Percentiles rank a stretch among this genome's conserved stretches.
Evolutionary conservation across 495 filamentous ascomycete species (phyloP).

Genomic region (Talaromyces wortmannii): DNA sequence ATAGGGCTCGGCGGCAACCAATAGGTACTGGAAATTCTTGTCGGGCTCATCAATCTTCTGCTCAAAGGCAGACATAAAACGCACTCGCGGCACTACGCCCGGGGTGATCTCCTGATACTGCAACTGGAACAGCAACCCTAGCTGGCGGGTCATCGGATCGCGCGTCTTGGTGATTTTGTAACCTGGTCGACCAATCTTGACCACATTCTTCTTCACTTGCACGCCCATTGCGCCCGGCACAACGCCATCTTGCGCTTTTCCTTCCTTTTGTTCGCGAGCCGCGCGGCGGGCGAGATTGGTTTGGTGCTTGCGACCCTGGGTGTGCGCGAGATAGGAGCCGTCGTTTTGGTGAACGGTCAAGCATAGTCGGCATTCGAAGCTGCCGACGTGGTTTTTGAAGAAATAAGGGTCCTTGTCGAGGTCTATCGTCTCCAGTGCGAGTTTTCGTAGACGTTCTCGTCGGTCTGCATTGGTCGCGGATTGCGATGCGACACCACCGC

Average conservation of each 20-base stretch:
- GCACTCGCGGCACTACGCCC: constrained; percentile 69
- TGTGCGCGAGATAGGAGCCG: constrained; percentile 97
- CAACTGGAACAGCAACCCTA: constrained; percentile 88
- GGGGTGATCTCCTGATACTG: constrained; percentile 88
- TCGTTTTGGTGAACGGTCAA: constrained; percentile 99
- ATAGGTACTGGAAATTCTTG: constrained; percentile 86
- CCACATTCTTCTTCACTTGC: constrained; percentile 78
- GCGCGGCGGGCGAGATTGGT: constrained; percentile 97
- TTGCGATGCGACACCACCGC: constrained; percentile 91
- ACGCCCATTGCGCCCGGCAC: constrained; percentile 64
- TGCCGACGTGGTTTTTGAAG: constrained; percentile 99
- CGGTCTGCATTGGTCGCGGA: constrained; percentile 94
- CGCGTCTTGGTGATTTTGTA: constrained; percentile 97
- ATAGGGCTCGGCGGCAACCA: constrained; percentile 96
- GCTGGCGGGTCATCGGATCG: constrained; percentile 84
- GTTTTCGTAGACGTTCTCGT: constrained; percentile 92
- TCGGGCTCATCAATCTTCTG: constrained; percentile 97
- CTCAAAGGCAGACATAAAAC: constrained; percentile 96
- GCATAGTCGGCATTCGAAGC: constrained; percentile 96
- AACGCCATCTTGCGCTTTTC: constrained; percentile 63
- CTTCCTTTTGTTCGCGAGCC: constrained; percentile 88
- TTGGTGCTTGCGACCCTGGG: constrained; percentile 97
- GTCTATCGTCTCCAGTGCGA: constrained; percentile 97
- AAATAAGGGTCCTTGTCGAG: constrained; percentile 99
- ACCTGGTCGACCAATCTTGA: constrained; percentile 94